A percentile compares a stretch with the other conserved stretches of the same genome.
These are phyloP conservation scores for Polyporus arcularius DNA, from an alignment of 768 basidiomycete species.

Conservation along the genomic window DNA sequence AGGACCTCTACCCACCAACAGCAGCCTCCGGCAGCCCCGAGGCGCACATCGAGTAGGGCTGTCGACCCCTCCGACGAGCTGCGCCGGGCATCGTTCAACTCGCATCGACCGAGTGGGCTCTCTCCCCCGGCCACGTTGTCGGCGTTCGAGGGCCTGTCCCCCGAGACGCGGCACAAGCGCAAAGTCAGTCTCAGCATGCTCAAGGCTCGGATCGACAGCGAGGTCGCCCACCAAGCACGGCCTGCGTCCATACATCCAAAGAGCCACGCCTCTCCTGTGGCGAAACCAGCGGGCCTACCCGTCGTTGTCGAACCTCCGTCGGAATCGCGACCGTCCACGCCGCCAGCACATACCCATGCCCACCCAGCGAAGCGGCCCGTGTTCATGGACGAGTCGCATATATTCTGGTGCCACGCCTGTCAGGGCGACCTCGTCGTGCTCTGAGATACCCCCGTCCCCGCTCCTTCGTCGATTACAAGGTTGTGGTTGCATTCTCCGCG, in stretches of 20 bases:
- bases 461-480: neutral
- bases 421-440: conserved; percentile 80
- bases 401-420: conserved; percentile 89
- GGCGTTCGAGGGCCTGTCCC: conserved; percentile 68
- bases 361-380: conserved; percentile 50
- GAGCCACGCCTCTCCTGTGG: conserved; percentile 48
- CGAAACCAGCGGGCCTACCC: conserved; percentile 26
- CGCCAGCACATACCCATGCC: conserved; percentile 23
- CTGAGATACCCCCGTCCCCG: conserved; percentile 29
- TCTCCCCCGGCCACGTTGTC: conserved; percentile 41
- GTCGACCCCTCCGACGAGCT: conserved; percentile 43
- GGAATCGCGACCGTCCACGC: conserved; percentile 22
- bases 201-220: conserved; percentile 87
- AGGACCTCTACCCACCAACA: conserved; percentile 45
- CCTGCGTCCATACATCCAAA: conserved; percentile 46
- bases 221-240: conserved; percentile 45
- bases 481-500: conserved; percentile 6
- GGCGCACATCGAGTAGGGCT: conserved; percentile 48
- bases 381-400: conserved; percentile 85
- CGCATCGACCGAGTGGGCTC: conserved; percentile 28
- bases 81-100: conserved; percentile 38
- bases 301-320: conserved; percentile 32
- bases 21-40: conserved; percentile 36
- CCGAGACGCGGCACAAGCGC: conserved; percentile 80
- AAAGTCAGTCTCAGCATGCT: conserved; percentile 86